Evolutionary conservation across 2,329 filamentous ascomycete species (phyloP), one percentile per base, ranked within the genome.

Genomic region (Botryotinia convoluta): DNA sequence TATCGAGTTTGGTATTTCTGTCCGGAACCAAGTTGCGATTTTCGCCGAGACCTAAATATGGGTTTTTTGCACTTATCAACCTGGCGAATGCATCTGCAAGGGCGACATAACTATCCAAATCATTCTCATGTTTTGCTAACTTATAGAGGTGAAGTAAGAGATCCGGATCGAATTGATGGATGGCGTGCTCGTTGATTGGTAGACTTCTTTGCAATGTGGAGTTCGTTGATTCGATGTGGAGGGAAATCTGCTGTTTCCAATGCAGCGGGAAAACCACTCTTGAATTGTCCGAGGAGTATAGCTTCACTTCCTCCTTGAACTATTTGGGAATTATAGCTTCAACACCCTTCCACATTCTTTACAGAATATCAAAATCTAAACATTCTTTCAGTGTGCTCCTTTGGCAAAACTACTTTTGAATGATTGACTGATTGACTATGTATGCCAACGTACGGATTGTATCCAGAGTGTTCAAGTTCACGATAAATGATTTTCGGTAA

Each of bases 41-140:
- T n/a, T n/a, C 26, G n/a, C 48, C 48, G 48, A 51, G 26, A n/a
- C 12, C 0, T 7, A 7, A 3, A n/a, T 14, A 3, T 2, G 1
- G 26, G 48, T 26, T n/a, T 51, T 14, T 2, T 0, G 48, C 1
- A 3, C 0, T n/a, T 3, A n/a, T 4, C 1, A 26, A 26, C 12
- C 1, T 51, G 12, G 48, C 22, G 26, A 3, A 6, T 5, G 16
- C 48, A 51, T n/a, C 4, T 51, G 48, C 5, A 0, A n/a, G 5
- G 1, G 1, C 26, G 1, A 1, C 48, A 51, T 51, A 7, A 16
- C 12, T 51, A n/a, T n/a, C 4, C 48, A n/a, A 0, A 7, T 14
- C 0, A n/a, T n/a, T n/a, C 10, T 51, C 0, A 0, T 14, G 5
- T 51, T n/a, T n/a, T 7, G 1, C 5, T 0, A 14, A n/a, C 4